These are phyloP conservation scores for Alternaria viburni DNA, from an alignment of 2,329 filamentous ascomycete species.

Conservation along the genomic window DNA sequence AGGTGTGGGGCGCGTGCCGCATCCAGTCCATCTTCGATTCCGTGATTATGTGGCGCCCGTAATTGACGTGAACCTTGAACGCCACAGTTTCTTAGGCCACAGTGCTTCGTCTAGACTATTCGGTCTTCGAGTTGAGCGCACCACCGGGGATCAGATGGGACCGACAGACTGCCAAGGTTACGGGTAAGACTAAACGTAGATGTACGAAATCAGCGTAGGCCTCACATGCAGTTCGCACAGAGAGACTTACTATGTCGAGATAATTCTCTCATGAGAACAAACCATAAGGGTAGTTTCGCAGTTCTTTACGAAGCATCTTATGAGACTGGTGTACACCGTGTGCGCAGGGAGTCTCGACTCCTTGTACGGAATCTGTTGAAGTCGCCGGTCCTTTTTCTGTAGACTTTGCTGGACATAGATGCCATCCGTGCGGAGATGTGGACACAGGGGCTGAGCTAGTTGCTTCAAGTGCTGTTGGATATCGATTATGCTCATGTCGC, in stretches of 20 bases:
- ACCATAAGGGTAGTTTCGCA: neutral
- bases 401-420: neutral
- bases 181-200: neutral
- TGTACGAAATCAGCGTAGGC: neutral
- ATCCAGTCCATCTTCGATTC: neutral
- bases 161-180: neutral
- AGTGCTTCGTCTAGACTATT: neutral
- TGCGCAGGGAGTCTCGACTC: neutral
- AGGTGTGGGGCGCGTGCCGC: neutral
- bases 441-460: neutral
- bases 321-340: neutral
- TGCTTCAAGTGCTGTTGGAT: neutral
- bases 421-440: neutral
- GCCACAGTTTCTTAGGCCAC: neutral
- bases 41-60: neutral
- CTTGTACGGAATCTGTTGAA: neutral
- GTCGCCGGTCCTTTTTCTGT: neutral
- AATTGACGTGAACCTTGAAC: neutral
- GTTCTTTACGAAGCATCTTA: neutral
- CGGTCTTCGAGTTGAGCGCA: neutral
- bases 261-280: neutral
- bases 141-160: neutral
- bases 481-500: neutral
- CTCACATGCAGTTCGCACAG: neutral
- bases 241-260: neutral